phyloP scores from a whole-genome alignment of 2,329 filamentous ascomycete species.

The Diaporthe amygdali region DNA sequence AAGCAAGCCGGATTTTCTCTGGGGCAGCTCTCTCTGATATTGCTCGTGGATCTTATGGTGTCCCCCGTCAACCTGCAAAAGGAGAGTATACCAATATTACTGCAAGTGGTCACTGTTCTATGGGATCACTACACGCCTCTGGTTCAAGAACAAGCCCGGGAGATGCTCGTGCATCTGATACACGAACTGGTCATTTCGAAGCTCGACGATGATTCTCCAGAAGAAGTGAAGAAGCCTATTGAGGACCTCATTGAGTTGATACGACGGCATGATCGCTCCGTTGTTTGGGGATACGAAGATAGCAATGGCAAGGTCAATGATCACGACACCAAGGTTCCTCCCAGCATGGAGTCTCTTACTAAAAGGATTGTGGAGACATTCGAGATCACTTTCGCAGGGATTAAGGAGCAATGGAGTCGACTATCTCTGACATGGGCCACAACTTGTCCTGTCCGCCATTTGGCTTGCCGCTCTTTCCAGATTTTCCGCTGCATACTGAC shows the following conservation, averaged over 20 bases:
- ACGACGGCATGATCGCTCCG: slow-evolving; percentile 79
- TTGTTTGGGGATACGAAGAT: slow-evolving; percentile 95
- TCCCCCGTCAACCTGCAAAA: slow-evolving; percentile 81
- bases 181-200: slow-evolving; percentile 88
- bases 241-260: slow-evolving; percentile 89
- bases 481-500: slow-evolving; percentile 94
- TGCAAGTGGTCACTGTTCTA: slow-evolving; percentile 90
- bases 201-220: slow-evolving; percentile 72
- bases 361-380: slow-evolving; percentile 85
- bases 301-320: slow-evolving; percentile 80
- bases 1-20: slow-evolving; percentile 92
- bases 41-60: slow-evolving; percentile 95
- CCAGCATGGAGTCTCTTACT: slow-evolving; percentile 86
- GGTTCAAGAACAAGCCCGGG: slow-evolving; percentile 94
- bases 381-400: slow-evolving; percentile 79
- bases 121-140: slow-evolving; percentile 98
- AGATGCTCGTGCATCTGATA: slow-evolving; percentile 97
- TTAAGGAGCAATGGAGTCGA: slow-evolving; percentile 91
- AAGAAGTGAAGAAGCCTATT: slow-evolving; percentile 71
- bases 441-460: slow-evolving; percentile 90
- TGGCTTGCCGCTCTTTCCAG: slow-evolving; percentile 96
- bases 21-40: slow-evolving; percentile 89
- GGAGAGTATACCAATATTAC: slow-evolving; percentile 81
- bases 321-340: slow-evolving; percentile 79
- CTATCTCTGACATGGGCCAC: slow-evolving; percentile 95